A percentile compares a stretch with the other conserved stretches of the same genome.
Evolutionary conservation across 495 filamentous ascomycete species (phyloP).

Genomic region (Aspergillus conjunctus): DNA sequence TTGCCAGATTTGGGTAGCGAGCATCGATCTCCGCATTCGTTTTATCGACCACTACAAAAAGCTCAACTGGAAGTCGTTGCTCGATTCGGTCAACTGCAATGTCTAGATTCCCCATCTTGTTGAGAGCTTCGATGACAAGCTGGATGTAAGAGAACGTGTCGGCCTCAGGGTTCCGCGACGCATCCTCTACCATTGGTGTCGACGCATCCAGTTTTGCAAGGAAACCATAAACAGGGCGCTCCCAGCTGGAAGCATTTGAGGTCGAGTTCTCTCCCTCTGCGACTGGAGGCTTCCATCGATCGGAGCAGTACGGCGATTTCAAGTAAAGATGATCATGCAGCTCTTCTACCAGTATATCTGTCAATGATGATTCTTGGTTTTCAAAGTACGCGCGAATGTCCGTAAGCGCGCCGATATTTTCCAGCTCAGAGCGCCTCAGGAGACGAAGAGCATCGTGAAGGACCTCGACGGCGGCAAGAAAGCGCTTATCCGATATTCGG

Average conservation of each 20-base stretch:
- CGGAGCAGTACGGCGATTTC: slow-evolving; percentile 94
- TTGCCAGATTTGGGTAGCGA: slow-evolving; percentile 72
- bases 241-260: slow-evolving; percentile 52
- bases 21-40: slow-evolving; percentile 92
- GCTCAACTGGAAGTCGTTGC: slow-evolving; percentile 88
- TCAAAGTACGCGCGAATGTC: slow-evolving; percentile 86
- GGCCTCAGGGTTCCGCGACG: slow-evolving; percentile 87
- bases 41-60: slow-evolving; percentile 92
- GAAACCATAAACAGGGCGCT: slow-evolving; percentile 73
- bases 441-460: slow-evolving; percentile 82
- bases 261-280: slow-evolving; percentile 58
- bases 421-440: slow-evolving; percentile 83
- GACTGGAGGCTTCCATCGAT: slow-evolving; percentile 76
- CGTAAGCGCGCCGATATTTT: slow-evolving; percentile 84
- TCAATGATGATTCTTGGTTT: slow-evolving; percentile 89
- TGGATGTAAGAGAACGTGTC: slow-evolving; percentile 93
- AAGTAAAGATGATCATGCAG: slow-evolving; percentile 96
- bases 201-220: slow-evolving; percentile 78
- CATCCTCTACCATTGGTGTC: slow-evolving; percentile 75
- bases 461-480: slow-evolving; percentile 88
- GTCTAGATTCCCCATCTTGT: slow-evolving; percentile 83
- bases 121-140: slow-evolving; percentile 83
- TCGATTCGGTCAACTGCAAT: slow-evolving; percentile 86
- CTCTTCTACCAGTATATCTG: slow-evolving; percentile 94
- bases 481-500: slow-evolving; percentile 92